These are phyloP conservation scores for Pichia rugopelliculosa DNA, from an alignment of 805 yeast genomes.

Conservation along the genomic window DNA sequence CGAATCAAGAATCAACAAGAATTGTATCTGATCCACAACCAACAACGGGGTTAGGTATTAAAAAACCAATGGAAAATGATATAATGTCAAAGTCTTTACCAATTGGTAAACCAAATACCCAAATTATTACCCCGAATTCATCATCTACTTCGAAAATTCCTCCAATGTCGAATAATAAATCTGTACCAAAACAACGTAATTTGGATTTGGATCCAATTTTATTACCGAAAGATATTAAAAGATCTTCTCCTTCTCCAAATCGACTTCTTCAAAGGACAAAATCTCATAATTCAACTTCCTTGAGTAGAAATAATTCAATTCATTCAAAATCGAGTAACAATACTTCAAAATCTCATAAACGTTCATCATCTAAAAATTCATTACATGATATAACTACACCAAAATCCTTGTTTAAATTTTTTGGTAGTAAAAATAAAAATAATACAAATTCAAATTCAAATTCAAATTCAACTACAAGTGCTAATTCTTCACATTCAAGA, in stretches of 20 bases:
- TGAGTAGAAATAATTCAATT: conserved; percentile 5
- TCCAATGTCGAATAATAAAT: conserved; percentile 2
- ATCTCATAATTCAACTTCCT: neutral
- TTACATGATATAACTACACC: conserved; percentile 24
- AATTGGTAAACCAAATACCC: conserved; percentile 4
- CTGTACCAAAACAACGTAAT: neutral
- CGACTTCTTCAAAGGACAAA: neutral
- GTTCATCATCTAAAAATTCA: conserved; percentile 25
- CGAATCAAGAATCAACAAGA: neutral
- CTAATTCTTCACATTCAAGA: conserved; percentile 2
- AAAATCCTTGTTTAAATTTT: conserved; percentile 26
- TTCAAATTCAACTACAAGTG: neutral
- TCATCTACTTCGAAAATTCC: conserved; percentile 1
- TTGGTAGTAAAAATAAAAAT: conserved; percentile 10
- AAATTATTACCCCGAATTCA: too few relatives aligned
- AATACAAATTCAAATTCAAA: neutral
- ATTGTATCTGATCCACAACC: conserved; percentile 6
- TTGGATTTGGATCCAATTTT: neutral
- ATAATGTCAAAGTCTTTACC: conserved; percentile 6
- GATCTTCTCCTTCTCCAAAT: neutral
- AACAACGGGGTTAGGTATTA: neutral
- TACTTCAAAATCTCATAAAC: conserved; percentile 41
- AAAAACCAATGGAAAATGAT: neutral
- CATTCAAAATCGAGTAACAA: conserved; percentile 5
- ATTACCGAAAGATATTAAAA: neutral